Evolutionary conservation across 2,329 filamentous ascomycete species (phyloP).

Genomic region (Cercospora sesami): DNA sequence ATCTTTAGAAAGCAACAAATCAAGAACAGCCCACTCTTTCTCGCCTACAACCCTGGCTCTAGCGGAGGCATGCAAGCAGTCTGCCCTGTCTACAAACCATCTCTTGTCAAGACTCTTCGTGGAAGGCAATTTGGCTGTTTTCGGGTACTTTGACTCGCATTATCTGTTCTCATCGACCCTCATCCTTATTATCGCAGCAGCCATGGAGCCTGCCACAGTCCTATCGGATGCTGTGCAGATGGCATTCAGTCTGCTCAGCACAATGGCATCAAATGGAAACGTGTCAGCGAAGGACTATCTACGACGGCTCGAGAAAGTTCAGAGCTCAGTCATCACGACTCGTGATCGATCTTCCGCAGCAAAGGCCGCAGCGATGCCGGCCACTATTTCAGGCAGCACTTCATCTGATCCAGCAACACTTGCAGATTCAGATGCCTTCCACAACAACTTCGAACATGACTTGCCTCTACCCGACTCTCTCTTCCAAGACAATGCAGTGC

Average conservation of each 20-base stretch:
- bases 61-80: slow-evolving; percentile 47
- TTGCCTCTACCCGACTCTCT: slow-evolving; percentile 5
- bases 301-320: slow-evolving; percentile 42
- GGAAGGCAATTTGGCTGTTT: slow-evolving; percentile 49
- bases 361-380: not conserved
- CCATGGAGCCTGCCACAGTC: slow-evolving; percentile 38
- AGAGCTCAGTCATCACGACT: slow-evolving; percentile 7
- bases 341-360: not conserved
- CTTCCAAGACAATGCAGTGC: slow-evolving; percentile 12
- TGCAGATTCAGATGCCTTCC: not conserved
- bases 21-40: slow-evolving; percentile 24
- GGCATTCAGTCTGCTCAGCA: slow-evolving; percentile 43
- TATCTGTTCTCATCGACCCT: slow-evolving; percentile 52
- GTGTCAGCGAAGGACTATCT: slow-evolving; percentile 47
- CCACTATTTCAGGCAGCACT: not conserved
- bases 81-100: slow-evolving; percentile 48
- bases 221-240: slow-evolving; percentile 46
- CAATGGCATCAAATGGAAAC: slow-evolving; percentile 46
- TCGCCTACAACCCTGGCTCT: slow-evolving; percentile 38
- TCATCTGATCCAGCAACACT: not conserved
- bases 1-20: not conserved
- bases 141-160: slow-evolving; percentile 52
- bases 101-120: slow-evolving; percentile 50
- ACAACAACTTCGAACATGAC: not conserved
- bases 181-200: slow-evolving; percentile 47